These are phyloP conservation scores for Luvunga scandens DNA, from an alignment of 345 rosid genomes.

Conservation along the genomic window DNA sequence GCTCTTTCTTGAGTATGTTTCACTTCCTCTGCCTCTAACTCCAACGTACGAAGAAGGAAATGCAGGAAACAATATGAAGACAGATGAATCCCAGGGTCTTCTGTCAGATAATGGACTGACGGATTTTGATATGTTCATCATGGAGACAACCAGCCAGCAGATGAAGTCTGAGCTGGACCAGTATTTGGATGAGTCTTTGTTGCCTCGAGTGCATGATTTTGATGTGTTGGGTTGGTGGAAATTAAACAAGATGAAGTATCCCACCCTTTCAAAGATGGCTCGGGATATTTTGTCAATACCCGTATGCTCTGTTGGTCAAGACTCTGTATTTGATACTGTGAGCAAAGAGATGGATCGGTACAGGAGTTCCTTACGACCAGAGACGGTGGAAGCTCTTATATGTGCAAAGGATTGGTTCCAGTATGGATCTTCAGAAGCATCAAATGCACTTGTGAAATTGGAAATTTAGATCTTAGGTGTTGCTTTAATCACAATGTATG, in stretches of 20 bases:
- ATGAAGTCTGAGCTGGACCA: slow-evolving; percentile 85
- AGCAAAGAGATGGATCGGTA: slow-evolving; percentile 66
- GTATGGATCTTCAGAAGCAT: slow-evolving; percentile 30
- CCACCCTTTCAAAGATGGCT: slow-evolving; percentile 86
- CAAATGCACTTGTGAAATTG: slow-evolving; percentile 52
- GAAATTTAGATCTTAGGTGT: slow-evolving; percentile 39
- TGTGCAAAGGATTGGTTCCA: slow-evolving; percentile 91
- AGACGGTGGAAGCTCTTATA: slow-evolving; percentile 82
- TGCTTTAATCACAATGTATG: slow-evolving; percentile 6
- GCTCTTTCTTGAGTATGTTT: slow-evolving; percentile 73
- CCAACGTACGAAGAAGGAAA: slow-evolving; percentile 58
- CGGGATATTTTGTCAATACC: slow-evolving; percentile 70
- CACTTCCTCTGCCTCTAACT: slow-evolving; percentile 67
- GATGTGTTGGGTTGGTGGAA: slow-evolving; percentile 94
- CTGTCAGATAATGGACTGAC: slow-evolving; percentile 61
- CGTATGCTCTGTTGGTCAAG: slow-evolving; percentile 54
- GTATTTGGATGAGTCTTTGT: slow-evolving; percentile 77
- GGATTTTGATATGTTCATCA: slow-evolving; percentile 76
- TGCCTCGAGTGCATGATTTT: slow-evolving; percentile 74
- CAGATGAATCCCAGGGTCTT: slow-evolving; percentile 44
- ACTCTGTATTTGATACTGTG: slow-evolving; percentile 53
- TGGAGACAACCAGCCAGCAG: slow-evolving; percentile 70
- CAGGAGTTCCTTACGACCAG: slow-evolving; percentile 71
- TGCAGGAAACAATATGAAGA: slow-evolving; percentile 23
- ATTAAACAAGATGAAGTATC: slow-evolving; percentile 76